Conservation (phyloP, 2,329 filamentous ascomycete genomes). For the Arthrobotrys sphaeroides region DNA sequence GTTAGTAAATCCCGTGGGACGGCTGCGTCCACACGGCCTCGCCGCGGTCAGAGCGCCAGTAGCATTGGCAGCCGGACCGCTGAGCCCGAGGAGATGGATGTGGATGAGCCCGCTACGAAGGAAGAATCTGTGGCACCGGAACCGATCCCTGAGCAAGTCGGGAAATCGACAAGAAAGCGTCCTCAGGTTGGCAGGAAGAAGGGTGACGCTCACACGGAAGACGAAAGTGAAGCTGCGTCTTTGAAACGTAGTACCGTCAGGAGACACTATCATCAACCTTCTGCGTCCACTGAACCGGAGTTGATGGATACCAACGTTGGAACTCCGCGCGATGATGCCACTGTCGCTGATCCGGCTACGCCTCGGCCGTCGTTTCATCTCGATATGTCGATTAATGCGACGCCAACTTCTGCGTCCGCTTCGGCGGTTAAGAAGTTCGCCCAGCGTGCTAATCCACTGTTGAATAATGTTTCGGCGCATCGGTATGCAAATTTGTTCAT, state of each 20-base stretch:
- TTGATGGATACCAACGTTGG: conserved; percentile 1
- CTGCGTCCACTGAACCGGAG: conserved; percentile 38
- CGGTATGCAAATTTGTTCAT: conserved; percentile 83
- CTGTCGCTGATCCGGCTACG: conserved; percentile 31
- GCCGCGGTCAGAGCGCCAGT: conserved; percentile 47
- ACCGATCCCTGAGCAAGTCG: conserved; percentile 16
- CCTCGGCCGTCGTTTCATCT: conserved; percentile 44
- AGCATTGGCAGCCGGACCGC: conserved; percentile 45
- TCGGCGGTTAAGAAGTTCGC: conserved; percentile 56
- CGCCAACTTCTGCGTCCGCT: conserved; percentile 14
- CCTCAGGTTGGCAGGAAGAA: conserved; percentile 18
- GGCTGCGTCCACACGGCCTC: conserved; percentile 31
- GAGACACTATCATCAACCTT: conserved; percentile 12
- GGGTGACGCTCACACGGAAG: neutral
- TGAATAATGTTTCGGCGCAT: conserved; percentile 80
- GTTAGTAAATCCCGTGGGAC: conserved; percentile 39
- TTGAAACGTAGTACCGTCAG: neutral
- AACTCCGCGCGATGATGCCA: conserved; percentile 24
- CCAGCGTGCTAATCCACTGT: conserved; percentile 62
- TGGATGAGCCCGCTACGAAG: conserved; percentile 32
- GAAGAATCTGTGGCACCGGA: conserved; percentile 42
- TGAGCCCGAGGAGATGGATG: conserved; percentile 45
- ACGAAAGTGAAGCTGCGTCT: neutral
- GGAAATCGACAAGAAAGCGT: conserved; percentile 15
- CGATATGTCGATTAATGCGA: conserved; percentile 38